phyloP scores from a whole-genome alignment of 1,139 yeast genomes.

The Zygosaccharomyces sapae region DNA sequence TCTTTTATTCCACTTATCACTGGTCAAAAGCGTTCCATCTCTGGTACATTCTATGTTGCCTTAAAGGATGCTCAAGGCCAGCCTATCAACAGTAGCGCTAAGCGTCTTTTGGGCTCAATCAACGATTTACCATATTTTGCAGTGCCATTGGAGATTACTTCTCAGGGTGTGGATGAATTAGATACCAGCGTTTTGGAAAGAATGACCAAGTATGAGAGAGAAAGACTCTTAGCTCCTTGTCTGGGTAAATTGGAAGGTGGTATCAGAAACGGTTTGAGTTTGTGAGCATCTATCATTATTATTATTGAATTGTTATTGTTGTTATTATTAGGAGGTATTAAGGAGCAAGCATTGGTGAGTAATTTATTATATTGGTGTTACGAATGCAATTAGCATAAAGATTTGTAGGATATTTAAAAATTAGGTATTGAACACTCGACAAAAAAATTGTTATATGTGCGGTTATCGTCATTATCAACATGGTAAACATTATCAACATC shows the following conservation, averaged over 20 bases:
- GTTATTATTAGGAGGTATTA: neutral
- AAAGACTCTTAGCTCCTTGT: conserved; percentile 28
- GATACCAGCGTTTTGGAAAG: conserved; percentile 50
- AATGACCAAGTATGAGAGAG: conserved; percentile 49
- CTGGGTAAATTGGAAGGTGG: conserved; percentile 22
- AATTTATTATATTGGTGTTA: neutral
- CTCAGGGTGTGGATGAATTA: conserved; percentile 54
- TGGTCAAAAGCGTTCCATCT: conserved; percentile 18
- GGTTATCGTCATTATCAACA: too few relatives aligned
- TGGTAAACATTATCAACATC: too few relatives aligned
- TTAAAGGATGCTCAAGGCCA: conserved; percentile 27
- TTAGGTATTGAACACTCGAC: neutral
- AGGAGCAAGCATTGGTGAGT: neutral
- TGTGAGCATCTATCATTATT: neutral
- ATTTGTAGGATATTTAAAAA: neutral
- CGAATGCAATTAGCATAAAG: neutral
- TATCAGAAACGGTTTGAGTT: conserved; percentile 20
- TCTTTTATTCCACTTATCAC: conserved; percentile 52
- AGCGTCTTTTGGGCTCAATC: conserved; percentile 20
- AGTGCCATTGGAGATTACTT: conserved; percentile 54
- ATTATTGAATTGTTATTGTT: neutral
- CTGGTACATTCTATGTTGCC: conserved; percentile 28
- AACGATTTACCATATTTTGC: conserved; percentile 57
- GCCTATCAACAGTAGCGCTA: conserved; percentile 39
- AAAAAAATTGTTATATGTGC: too few relatives aligned